Conservation (phyloP, 495 filamentous ascomycete genomes). For the Neurospora sp. region DNA sequence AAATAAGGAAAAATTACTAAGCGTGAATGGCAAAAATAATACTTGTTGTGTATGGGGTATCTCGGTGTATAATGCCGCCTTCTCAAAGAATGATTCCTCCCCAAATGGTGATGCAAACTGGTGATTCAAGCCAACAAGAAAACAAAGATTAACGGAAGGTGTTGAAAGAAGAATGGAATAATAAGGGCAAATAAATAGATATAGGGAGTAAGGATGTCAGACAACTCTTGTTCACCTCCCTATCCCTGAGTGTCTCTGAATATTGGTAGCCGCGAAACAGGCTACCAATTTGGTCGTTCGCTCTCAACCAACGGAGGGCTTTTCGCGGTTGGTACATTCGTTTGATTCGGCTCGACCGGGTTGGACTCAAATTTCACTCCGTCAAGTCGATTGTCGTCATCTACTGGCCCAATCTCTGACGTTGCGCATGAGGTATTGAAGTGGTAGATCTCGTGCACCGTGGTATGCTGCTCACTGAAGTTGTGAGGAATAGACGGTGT, state of each 20-base stretch:
- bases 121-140: not conserved
- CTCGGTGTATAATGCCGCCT: not conserved
- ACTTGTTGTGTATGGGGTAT: not conserved
- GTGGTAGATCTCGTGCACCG: not conserved
- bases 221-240: not conserved
- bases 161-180: not conserved
- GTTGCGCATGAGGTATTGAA: not conserved
- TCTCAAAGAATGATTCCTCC: not conserved
- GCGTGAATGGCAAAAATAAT: not conserved
- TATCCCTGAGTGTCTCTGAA: not conserved
- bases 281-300: not conserved
- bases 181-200: not conserved
- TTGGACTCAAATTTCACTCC: not conserved
- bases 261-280: not conserved
- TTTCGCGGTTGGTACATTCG: not conserved
- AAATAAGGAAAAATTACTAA: not conserved
- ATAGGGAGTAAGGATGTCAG: not conserved
- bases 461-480: conserved; percentile 20
- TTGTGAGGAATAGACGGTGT: conserved; percentile 35
- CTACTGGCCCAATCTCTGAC: not conserved
- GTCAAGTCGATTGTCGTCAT: not conserved
- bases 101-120: not conserved
- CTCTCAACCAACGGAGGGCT: not conserved
- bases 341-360: not conserved
- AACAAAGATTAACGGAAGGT: not conserved